phyloP scores from a whole-genome alignment of 148 eudicot species.

The Chenopodium album region DNA sequence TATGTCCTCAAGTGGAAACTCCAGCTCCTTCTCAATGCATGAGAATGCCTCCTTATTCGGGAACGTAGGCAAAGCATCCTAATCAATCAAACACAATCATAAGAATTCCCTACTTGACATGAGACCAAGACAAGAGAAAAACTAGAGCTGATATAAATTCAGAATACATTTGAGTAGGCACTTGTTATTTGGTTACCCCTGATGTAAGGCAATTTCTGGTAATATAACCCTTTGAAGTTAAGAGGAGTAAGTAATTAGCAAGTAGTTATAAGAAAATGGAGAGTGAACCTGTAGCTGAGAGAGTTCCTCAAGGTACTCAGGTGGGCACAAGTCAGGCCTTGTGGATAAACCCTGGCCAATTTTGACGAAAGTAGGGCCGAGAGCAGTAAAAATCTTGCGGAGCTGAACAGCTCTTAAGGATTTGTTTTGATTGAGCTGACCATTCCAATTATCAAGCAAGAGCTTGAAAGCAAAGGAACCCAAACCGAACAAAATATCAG shows the following conservation, averaged over 20 bases:
- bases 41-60: constrained; percentile 83
- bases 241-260: neutral
- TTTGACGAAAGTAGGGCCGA: constrained; percentile 97
- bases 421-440: constrained; percentile 55
- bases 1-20: constrained; percentile 72
- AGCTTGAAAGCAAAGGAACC: constrained; percentile 75
- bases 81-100: constrained; percentile 29
- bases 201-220: neutral
- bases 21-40: constrained; percentile 90
- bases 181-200: neutral
- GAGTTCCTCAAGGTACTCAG: constrained; percentile 95
- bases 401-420: constrained; percentile 64
- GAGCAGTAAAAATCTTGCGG: constrained; percentile 61
- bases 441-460: constrained; percentile 74
- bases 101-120: neutral
- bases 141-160: neutral
- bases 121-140: neutral
- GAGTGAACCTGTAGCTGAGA: constrained; percentile 74
- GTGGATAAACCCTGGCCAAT: constrained; percentile 98
- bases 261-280: neutral
- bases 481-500: constrained; percentile 62
- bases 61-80: constrained; percentile 99
- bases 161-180: neutral
- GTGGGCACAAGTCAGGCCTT: constrained; percentile 91
- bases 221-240: neutral